Base-by-base conservation (phyloP, 371 early-diverging fungal species). In the Mortierella polycephala region DNA sequence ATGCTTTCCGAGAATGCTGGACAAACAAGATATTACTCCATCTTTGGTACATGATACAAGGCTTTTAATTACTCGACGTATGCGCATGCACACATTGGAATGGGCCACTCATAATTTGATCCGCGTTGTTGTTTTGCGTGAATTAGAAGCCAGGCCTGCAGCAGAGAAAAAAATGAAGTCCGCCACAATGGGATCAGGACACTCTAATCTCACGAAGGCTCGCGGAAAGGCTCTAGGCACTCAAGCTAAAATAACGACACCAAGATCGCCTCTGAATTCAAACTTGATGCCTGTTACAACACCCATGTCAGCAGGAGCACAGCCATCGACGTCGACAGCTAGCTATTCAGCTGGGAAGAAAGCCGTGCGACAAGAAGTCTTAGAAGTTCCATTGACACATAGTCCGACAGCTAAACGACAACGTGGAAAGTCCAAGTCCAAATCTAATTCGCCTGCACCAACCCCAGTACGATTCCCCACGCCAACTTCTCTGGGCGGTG, bases 401-500 rank as follows among this genome's bases (percentile, higher is more conserved):
- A 30, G 12, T 14, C 23, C 57, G n/a, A 5, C 14, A 8, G 23
- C 45, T 6, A 59, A 47, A 57, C 50, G 57, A 12, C 60, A 47
- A 11, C 55, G 61, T 21, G 51, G 66, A 16, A 50, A 51, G n/a
- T 55, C 61, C 10, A 44, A 55, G 40, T 53, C 65, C 21, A 54
- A 44, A 10, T 44, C 73, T 0, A 45, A 20, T 9, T 68, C 74
- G 5, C 69, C 69, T 9, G 20, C 60, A 11, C 40, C 45, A 7
- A 14, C 54, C 7, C 56, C 51, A 2, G 37, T 45, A 52, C 47
- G 74, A 10, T 64, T 74, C 56, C 74, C 69, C 5, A 68, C 68
- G 18, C 74, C 74, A 18, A 74, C 56, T 11, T 68, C 69, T 11
- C 53, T 60, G 13, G 68, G 55, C 39, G 57, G 74, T 4, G 59